phyloP scores from a whole-genome alignment of 257 asterid genomes.

The Capsicum baccatum region DNA sequence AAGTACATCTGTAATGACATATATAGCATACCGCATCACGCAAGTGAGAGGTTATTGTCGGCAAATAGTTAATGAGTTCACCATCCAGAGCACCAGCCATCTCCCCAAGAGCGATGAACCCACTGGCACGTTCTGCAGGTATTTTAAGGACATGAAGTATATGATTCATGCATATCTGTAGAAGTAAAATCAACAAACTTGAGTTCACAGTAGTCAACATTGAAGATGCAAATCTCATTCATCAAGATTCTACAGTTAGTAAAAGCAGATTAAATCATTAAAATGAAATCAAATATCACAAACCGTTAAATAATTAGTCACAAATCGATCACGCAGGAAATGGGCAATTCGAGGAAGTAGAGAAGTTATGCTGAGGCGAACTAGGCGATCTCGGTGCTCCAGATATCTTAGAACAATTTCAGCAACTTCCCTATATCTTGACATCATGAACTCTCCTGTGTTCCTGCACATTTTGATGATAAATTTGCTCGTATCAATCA shows the following conservation, averaged over 20 bases:
- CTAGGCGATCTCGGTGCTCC: slow-evolving; percentile 95
- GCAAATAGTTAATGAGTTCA: slow-evolving; percentile 93
- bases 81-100: slow-evolving; percentile 99
- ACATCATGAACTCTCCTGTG: slow-evolving; percentile 99
- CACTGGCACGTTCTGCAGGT: slow-evolving; percentile 97
- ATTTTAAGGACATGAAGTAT: slow-evolving; percentile 95
- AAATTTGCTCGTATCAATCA: background rate
- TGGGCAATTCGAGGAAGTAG: slow-evolving; percentile 98
- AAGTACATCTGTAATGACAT: slow-evolving; percentile 33
- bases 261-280: slow-evolving; percentile 27
- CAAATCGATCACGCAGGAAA: slow-evolving; percentile 98
- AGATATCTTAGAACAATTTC: slow-evolving; percentile 96
- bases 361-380: slow-evolving; percentile 99
- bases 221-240: slow-evolving; percentile 28
- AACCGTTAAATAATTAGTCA: slow-evolving; percentile 92
- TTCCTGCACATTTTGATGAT: slow-evolving; percentile 64
- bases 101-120: slow-evolving; percentile 99
- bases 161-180: slow-evolving; percentile 98
- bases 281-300: slow-evolving; percentile 33
- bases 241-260: slow-evolving; percentile 5
- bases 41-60: slow-evolving; percentile 94
- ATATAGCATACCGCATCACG: slow-evolving; percentile 85
- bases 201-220: slow-evolving; percentile 28
- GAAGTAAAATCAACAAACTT: slow-evolving; percentile 35
- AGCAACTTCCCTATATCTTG: slow-evolving; percentile 98